Evolutionary conservation across 140 eudicot genomes (phyloP).

Genomic region (Bidens hawaiensis): DNA sequence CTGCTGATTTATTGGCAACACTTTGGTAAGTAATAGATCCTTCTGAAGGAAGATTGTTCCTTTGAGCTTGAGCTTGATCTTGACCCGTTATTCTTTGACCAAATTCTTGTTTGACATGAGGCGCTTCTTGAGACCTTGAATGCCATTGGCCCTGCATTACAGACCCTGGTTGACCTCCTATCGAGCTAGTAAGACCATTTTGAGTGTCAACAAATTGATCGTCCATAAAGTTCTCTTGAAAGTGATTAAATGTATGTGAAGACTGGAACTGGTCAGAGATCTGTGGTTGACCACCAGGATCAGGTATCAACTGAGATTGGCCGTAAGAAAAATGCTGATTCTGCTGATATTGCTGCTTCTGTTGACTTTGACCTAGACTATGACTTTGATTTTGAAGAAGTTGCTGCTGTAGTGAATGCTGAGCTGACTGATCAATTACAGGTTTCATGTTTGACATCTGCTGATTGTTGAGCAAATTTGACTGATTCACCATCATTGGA

Average conservation of each 20-base stretch:
- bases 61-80: slow-evolving; percentile 64
- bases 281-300: slow-evolving; percentile 8
- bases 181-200: slow-evolving; percentile 39
- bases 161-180: slow-evolving; percentile 45
- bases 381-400: slow-evolving; percentile 28
- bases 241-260: slow-evolving; percentile 41
- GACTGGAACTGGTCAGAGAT: slow-evolving; percentile 49
- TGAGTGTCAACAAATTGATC: slow-evolving; percentile 45
- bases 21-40: slow-evolving; percentile 45
- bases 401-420: slow-evolving; percentile 40
- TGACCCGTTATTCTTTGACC: slow-evolving; percentile 55
- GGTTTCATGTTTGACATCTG: slow-evolving; percentile 42
- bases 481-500: slow-evolving; percentile 45
- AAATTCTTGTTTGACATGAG: slow-evolving; percentile 50
- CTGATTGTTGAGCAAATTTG: slow-evolving; percentile 36
- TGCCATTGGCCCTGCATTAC: slow-evolving; percentile 51
- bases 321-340: slow-evolving; percentile 9
- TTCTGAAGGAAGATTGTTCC: slow-evolving; percentile 59
- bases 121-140: slow-evolving; percentile 48
- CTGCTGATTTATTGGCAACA: slow-evolving; percentile 35
- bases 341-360: slow-evolving; percentile 44
- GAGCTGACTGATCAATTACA: slow-evolving; percentile 46
- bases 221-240: slow-evolving; percentile 41
- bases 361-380: slow-evolving; percentile 40
- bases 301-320: slow-evolving; percentile 10